phyloP scores from a whole-genome alignment of 2,329 filamentous ascomycete genomes.

The Lasiodiplodia hormozganensis region DNA sequence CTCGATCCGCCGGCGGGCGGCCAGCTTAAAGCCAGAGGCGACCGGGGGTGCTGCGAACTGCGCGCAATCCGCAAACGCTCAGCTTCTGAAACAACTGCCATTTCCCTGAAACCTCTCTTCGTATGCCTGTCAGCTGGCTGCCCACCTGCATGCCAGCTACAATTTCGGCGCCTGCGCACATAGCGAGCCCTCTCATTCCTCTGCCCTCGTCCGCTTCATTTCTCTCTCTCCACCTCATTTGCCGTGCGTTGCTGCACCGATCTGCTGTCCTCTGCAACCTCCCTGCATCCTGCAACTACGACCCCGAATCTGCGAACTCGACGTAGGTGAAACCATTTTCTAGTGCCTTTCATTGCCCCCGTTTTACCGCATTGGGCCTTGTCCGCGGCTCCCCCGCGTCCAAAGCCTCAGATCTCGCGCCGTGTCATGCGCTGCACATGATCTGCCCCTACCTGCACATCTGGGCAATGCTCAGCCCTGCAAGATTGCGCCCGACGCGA shows the following conservation, averaged over 20 bases:
- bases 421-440: slow-evolving; percentile 2
- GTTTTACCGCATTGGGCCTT: slow-evolving; percentile 15
- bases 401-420: slow-evolving; percentile 11
- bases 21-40: not conserved
- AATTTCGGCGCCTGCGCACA: slow-evolving; percentile 13
- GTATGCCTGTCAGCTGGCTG: slow-evolving; percentile 21
- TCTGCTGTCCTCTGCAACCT: not conserved
- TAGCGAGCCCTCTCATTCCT: not conserved
- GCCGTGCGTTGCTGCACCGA: not conserved
- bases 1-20: not conserved
- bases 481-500: slow-evolving; percentile 14
- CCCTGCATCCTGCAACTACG: not conserved
- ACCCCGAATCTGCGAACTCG: not conserved
- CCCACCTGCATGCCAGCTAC: slow-evolving; percentile 13
- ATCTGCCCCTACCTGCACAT: not conserved
- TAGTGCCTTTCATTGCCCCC: not conserved
- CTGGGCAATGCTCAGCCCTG: slow-evolving; percentile 8
- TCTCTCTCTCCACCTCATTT: slow-evolving; percentile 6
- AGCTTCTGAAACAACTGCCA: slow-evolving; percentile 26
- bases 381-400: slow-evolving; percentile 15
- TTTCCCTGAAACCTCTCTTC: slow-evolving; percentile 26
- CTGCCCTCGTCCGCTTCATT: not conserved
- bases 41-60: not conserved
- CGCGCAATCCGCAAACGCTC: not conserved
- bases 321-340: slow-evolving; percentile 9